Percentiles rank a stretch among this genome's conserved stretches.
These are phyloP conservation scores for Jaltomata sinuosa DNA, from an alignment of 257 asterid species.

Conservation along the genomic window DNA sequence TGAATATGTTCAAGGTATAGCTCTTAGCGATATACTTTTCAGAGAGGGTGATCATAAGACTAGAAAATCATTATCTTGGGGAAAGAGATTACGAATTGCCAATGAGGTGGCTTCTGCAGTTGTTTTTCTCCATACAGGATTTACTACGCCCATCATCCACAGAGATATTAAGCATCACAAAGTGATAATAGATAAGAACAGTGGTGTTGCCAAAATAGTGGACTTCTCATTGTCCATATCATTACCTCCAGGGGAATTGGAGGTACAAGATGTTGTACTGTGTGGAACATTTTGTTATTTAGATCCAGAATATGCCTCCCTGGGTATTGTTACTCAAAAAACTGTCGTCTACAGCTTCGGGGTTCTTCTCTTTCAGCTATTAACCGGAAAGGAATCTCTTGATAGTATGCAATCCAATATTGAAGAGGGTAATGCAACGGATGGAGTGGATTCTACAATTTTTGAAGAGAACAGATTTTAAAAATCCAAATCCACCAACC, in stretches of 20 bases:
- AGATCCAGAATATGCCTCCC: not conserved
- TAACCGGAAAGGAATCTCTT: not conserved
- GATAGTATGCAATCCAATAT: not conserved
- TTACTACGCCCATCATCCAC: not conserved
- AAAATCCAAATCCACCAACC: not conserved
- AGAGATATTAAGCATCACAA: not conserved
- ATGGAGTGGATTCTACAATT: not conserved
- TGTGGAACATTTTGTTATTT: not conserved
- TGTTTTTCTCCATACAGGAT: constrained; percentile 4
- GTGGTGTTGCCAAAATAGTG: not conserved
- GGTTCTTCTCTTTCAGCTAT: not conserved
- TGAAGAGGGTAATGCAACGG: not conserved
- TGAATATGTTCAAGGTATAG: not conserved
- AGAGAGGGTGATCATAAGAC: not conserved
- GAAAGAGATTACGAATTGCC: not conserved
- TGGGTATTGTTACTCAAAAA: not conserved
- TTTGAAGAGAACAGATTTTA: not conserved
- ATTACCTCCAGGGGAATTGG: constrained; percentile 7
- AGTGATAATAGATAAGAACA: not conserved
- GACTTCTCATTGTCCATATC: constrained; percentile 6
- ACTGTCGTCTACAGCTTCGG: not conserved
- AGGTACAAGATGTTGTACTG: not conserved
- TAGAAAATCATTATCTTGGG: constrained; percentile 1
- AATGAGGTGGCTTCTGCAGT: not conserved
- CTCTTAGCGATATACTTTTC: not conserved